Percentiles rank a stretch among this genome's conserved stretches.
Evolutionary conservation across 1,284 basidiomycete genomes (phyloP).

Genomic region (Marasmius fiardii): DNA sequence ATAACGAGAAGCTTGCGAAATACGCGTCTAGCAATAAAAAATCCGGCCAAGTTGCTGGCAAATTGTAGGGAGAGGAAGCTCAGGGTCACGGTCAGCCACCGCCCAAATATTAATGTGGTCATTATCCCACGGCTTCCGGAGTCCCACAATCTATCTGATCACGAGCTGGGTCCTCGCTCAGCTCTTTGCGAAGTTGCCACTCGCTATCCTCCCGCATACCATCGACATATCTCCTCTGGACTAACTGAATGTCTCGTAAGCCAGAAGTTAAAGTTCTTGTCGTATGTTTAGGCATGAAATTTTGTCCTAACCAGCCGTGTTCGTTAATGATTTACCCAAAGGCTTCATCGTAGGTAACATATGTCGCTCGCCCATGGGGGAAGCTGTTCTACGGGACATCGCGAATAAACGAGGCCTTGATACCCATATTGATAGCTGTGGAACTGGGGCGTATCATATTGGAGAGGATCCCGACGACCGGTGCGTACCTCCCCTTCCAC

Average conservation of each 20-base stretch:
- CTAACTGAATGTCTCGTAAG: slow-evolving; percentile 26
- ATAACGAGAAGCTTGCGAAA: no score
- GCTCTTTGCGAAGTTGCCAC: no score
- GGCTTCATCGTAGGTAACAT: slow-evolving; percentile 55
- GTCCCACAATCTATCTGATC: background rate
- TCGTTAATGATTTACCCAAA: slow-evolving; percentile 1
- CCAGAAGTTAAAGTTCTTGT: slow-evolving; percentile 47
- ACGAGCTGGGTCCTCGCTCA: no score
- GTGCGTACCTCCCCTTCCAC: slow-evolving; percentile 32
- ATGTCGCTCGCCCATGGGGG: slow-evolving; percentile 78
- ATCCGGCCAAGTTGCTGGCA: no score
- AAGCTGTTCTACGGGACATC: slow-evolving; percentile 65
- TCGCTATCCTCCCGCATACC: no score
- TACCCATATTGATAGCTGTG: slow-evolving; percentile 67
- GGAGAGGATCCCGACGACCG: slow-evolving; percentile 72
- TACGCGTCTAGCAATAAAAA: no score
- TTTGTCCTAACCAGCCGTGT: background rate
- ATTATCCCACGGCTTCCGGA: background rate
- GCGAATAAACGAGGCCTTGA: slow-evolving; percentile 62
- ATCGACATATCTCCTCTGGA: no score
- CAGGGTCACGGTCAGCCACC: no score
- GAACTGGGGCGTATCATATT: slow-evolving; percentile 69
- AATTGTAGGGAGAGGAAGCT: no score
- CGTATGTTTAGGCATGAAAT: slow-evolving; percentile 56
- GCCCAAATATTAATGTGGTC: background rate